phyloP scores from a whole-genome alignment of 768 basidiomycete species.

The Collybiopsis confluens region DNA sequence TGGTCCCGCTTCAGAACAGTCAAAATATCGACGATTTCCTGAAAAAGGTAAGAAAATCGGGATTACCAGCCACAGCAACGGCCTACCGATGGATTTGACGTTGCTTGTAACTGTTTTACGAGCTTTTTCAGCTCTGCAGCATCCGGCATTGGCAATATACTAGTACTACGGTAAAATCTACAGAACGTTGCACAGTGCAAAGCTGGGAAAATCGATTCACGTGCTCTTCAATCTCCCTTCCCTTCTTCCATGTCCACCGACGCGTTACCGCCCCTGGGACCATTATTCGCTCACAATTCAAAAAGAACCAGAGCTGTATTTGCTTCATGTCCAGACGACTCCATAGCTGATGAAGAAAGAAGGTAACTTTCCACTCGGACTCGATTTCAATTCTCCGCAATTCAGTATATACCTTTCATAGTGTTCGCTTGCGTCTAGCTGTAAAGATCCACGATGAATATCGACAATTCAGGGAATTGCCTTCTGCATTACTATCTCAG shows the following conservation, averaged over 20 bases:
- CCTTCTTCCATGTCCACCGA: slow-evolving; percentile 33
- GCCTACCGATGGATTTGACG: slow-evolving; percentile 27
- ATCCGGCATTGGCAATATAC: slow-evolving; percentile 37
- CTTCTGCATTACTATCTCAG: slow-evolving; percentile 73
- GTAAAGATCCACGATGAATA: slow-evolving; percentile 92
- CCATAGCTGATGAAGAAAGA: slow-evolving; percentile 61
- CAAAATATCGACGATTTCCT: slow-evolving; percentile 67
- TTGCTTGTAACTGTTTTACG: slow-evolving; percentile 73
- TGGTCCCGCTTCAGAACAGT: slow-evolving; percentile 60
- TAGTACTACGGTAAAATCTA: slow-evolving; percentile 13
- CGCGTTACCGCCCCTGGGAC: slow-evolving; percentile 62
- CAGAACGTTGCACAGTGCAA: too few relatives aligned
- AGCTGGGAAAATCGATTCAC: too few relatives aligned
- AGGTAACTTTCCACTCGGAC: slow-evolving; percentile 40
- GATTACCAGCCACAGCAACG: slow-evolving; percentile 15
- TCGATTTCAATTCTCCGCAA: background rate
- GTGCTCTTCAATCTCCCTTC: too few relatives aligned
- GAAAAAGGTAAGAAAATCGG: slow-evolving; percentile 25
- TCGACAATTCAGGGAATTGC: slow-evolving; percentile 78
- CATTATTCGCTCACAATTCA: slow-evolving; percentile 58
- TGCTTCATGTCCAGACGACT: slow-evolving; percentile 58
- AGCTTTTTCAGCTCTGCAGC: slow-evolving; percentile 72
- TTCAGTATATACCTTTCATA: slow-evolving; percentile 24
- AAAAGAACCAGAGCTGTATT: slow-evolving; percentile 74
- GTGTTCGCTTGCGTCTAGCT: slow-evolving; percentile 69